Conservation (phyloP, 441 rosid species). For the Sinapis alba region DNA sequence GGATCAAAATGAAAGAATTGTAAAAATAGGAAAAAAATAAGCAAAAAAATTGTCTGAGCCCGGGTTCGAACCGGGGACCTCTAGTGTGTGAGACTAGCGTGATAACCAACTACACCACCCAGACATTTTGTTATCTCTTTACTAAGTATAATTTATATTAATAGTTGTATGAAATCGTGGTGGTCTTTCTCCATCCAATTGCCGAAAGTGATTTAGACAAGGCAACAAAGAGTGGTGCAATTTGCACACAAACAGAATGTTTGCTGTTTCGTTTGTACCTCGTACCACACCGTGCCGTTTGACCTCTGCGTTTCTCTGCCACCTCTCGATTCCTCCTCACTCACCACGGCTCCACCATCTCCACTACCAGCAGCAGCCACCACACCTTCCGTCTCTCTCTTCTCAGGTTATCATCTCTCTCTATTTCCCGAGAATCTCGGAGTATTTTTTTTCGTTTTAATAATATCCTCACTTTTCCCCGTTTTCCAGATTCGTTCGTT, state of each 20-base stretch:
- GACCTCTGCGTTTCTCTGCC: constrained; percentile 26
- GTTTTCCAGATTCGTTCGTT: constrained; percentile 34
- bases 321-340: constrained; percentile 18
- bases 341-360: constrained; percentile 36
- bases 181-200: neutral
- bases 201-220: constrained; percentile 25
- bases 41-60: no score
- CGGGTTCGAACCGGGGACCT: no score
- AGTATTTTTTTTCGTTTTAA: neutral
- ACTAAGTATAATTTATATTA: no score
- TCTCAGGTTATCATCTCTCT: constrained; percentile 20
- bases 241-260: constrained; percentile 25
- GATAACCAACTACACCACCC: no score
- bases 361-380: constrained; percentile 26
- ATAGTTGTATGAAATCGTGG: no score
- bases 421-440: constrained; percentile 24
- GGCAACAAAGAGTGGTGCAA: neutral
- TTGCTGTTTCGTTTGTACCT: constrained; percentile 34
- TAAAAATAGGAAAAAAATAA: no score
- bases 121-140: no score
- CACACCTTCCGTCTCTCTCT: constrained; percentile 26
- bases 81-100: no score
- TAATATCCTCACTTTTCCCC: neutral
- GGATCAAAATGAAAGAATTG: no score
- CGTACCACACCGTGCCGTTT: constrained; percentile 42